Conservation (phyloP, 768 basidiomycete species). For the Termitomyces sp. region DNA sequence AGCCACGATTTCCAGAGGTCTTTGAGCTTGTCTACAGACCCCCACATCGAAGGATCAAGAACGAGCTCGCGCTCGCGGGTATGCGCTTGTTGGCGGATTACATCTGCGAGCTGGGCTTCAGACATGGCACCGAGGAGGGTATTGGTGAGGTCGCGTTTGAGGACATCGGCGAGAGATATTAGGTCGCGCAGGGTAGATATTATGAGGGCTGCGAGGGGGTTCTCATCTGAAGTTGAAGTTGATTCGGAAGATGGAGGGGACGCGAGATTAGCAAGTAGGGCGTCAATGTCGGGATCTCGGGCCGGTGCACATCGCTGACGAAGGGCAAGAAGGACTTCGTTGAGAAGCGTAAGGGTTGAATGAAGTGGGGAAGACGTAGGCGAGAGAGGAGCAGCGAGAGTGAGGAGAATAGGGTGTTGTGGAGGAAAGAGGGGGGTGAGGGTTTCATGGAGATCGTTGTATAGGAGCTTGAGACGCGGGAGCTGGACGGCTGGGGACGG, state of each 20-base stretch:
- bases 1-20: slow-evolving; percentile 11
- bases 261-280: slow-evolving; percentile 30
- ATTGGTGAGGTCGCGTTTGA: slow-evolving; percentile 69
- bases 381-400: slow-evolving; percentile 56
- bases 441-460: slow-evolving; percentile 49
- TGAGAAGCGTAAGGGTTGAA: slow-evolving; percentile 52
- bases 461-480: slow-evolving; percentile 54
- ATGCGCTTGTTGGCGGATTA: slow-evolving; percentile 54
- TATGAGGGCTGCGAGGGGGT: slow-evolving; percentile 45
- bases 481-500: slow-evolving; percentile 60
- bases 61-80: slow-evolving; percentile 54
- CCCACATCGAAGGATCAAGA: slow-evolving; percentile 45
- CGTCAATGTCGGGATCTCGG: slow-evolving; percentile 55
- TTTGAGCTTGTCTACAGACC: slow-evolving; percentile 21
- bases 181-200: slow-evolving; percentile 46
- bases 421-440: slow-evolving; percentile 60
- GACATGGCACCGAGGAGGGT: slow-evolving; percentile 66
- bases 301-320: slow-evolving; percentile 66
- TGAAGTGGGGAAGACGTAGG: slow-evolving; percentile 69
- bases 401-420: slow-evolving; percentile 46
- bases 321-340: slow-evolving; percentile 50
- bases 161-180: slow-evolving; percentile 53
- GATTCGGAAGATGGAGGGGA: slow-evolving; percentile 8
- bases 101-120: slow-evolving; percentile 52
- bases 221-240: not conserved